Conservation (phyloP, 768 basidiomycete species). For the Lactarius evosmus region DNA sequence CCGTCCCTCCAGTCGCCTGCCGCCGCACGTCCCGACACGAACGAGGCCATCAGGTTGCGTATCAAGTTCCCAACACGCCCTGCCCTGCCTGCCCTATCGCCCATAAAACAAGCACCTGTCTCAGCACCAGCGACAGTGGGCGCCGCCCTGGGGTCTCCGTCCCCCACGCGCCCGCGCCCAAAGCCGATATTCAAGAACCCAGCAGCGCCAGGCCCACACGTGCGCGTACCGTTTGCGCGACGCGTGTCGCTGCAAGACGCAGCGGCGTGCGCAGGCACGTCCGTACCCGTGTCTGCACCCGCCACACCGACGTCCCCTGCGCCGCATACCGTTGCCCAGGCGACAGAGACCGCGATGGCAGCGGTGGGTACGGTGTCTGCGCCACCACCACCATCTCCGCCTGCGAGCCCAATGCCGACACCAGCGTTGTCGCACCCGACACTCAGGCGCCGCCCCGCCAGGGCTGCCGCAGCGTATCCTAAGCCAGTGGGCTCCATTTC, state of each 20-base stretch:
- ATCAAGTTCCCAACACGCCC: conserved; percentile 14
- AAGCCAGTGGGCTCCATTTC: not conserved
- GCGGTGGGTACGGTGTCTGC: not conserved
- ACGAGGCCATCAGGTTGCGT: conserved; percentile 17
- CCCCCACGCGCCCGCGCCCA: conserved; percentile 21
- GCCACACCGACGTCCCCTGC: not conserved
- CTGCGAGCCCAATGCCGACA: not conserved
- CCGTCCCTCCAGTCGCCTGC: not conserved
- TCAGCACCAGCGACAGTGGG: not conserved
- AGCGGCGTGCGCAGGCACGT: not conserved
- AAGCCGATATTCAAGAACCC: conserved; percentile 24
- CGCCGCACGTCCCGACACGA: not conserved
- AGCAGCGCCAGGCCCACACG: conserved; percentile 15
- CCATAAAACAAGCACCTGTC: not conserved
- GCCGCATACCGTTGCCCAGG: not conserved
- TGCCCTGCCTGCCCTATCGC: not conserved
- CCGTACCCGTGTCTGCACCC: not conserved
- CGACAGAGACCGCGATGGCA: not conserved
- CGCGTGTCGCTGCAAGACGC: conserved; percentile 1
- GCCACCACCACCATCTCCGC: not conserved
- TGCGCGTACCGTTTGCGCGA: conserved; percentile 16
- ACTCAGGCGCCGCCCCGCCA: conserved; percentile 14
- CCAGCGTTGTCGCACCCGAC: not conserved
- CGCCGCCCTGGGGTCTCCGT: not conserved
- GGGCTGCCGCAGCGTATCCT: conserved; percentile 13